Evolutionary conservation across 2,329 filamentous ascomycete species (phyloP).

Genomic region (Ceratocystiopsis brevicomis): DNA sequence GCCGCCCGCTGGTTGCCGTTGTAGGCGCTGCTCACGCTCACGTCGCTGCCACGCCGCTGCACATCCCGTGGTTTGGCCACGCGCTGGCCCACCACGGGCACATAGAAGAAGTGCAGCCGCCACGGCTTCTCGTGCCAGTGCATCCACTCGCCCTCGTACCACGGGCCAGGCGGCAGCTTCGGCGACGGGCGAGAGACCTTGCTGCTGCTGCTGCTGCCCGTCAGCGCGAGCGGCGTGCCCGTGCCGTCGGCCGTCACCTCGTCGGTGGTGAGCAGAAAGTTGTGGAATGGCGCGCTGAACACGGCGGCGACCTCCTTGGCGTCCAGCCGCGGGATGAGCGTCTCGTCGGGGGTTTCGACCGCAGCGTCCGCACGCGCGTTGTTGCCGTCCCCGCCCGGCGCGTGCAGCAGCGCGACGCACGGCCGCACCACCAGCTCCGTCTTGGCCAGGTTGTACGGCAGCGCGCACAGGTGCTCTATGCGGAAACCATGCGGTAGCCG

Average conservation of each 20-base stretch:
- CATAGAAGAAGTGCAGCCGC: constrained; percentile 81
- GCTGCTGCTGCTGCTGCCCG: neutral
- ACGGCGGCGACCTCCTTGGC: constrained; percentile 85
- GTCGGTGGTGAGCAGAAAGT: constrained; percentile 51
- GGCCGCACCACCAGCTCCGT: constrained; percentile 58
- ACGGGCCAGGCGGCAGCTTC: constrained; percentile 35
- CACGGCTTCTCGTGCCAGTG: constrained; percentile 62
- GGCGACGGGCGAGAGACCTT: constrained; percentile 1
- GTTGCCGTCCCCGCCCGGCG: constrained; percentile 11
- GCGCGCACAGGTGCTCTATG: constrained; percentile 71
- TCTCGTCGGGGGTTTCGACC: constrained; percentile 38
- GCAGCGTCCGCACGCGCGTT: constrained; percentile 8
- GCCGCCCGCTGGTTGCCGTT: neutral
- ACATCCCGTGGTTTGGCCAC: constrained; percentile 38
- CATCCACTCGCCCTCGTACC: constrained; percentile 76
- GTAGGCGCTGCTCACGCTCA: neutral
- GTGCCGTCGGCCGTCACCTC: constrained; percentile 22
- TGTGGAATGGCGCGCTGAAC: constrained; percentile 74
- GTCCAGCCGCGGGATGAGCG: constrained; percentile 62
- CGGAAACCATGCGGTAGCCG: constrained; percentile 58
- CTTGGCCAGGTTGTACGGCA: constrained; percentile 57
- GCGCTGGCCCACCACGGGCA: constrained; percentile 54
- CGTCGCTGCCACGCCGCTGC: neutral
- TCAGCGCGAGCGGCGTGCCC: constrained; percentile 2
- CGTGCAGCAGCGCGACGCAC: constrained; percentile 60